A percentile compares a stretch with the other conserved stretches of the same genome.
phyloP scores from a whole-genome alignment of 345 rosid genomes.

The Eucalyptus sideroxylon region DNA sequence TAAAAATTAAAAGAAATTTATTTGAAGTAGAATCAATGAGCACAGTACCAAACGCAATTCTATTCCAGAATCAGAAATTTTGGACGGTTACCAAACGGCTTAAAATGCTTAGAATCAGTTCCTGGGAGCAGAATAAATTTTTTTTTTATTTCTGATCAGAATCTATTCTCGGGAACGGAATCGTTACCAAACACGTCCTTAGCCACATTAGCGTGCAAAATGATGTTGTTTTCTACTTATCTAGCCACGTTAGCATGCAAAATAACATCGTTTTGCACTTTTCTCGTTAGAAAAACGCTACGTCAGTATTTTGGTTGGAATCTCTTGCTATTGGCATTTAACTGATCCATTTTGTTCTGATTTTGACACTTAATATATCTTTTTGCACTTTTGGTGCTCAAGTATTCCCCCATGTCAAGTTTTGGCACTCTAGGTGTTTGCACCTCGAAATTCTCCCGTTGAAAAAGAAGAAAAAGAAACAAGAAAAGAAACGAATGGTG shows the following conservation, averaged over 20 bases:
- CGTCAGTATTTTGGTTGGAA: rapidly evolving
- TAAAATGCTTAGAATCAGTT: too few relatives aligned
- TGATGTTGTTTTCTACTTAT: rapidly evolving
- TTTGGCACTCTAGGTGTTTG: rapidly evolving
- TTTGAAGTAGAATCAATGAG: too few relatives aligned
- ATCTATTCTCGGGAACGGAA: rapidly evolving
- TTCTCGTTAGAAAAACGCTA: rapidly evolving
- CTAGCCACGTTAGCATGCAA: not conserved
- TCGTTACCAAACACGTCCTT: too few relatives aligned
- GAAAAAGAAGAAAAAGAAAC: not conserved
- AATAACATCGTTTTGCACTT: not conserved
- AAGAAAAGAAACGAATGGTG: not conserved
- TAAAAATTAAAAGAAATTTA: too few relatives aligned
- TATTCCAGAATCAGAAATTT: too few relatives aligned
- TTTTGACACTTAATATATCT: too few relatives aligned
- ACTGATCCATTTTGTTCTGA: rapidly evolving
- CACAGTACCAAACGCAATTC: too few relatives aligned
- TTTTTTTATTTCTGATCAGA: rapidly evolving
- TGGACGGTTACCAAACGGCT: too few relatives aligned
- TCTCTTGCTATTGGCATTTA: not conserved
- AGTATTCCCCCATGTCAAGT: not conserved
- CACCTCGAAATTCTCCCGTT: not conserved
- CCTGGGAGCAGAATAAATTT: rapidly evolving
- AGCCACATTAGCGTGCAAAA: too few relatives aligned
- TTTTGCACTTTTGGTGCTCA: rapidly evolving